Conservation (phyloP, 2,329 filamentous ascomycete species). For the Talaromyces piceae region DNA sequence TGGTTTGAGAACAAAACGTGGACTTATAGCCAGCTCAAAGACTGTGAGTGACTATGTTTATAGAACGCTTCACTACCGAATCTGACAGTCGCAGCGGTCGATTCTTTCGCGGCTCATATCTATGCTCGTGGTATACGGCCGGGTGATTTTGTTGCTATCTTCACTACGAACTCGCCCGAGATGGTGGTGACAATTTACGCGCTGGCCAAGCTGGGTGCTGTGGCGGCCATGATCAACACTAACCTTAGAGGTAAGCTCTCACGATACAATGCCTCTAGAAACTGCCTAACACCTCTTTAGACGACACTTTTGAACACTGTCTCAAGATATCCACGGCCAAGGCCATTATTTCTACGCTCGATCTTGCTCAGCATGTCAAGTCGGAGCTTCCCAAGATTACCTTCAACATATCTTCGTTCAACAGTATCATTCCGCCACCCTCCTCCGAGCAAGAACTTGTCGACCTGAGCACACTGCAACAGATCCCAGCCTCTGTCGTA, state of each 20-base stretch:
- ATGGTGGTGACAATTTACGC: conserved; percentile 41
- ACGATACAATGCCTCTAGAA: neutral
- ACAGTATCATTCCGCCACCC: conserved; percentile 14
- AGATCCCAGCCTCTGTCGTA: conserved; percentile 18
- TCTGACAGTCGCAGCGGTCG: conserved; percentile 28
- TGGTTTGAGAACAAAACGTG: conserved; percentile 45
- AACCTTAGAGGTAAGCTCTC: conserved; percentile 36
- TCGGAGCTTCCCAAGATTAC: conserved; percentile 29
- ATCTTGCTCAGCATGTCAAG: conserved; percentile 31
- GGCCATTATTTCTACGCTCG: conserved; percentile 39
- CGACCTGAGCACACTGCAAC: conserved; percentile 19
- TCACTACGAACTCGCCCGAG: conserved; percentile 44
- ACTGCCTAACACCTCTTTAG: conserved; percentile 17
- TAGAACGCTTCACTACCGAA: neutral
- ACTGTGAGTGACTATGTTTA: conserved; percentile 23
- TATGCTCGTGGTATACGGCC: conserved; percentile 28
- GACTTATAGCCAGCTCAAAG: conserved; percentile 41
- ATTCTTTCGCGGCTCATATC: conserved; percentile 38
- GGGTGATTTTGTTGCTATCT: conserved; percentile 40
- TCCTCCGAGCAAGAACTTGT: conserved; percentile 18
- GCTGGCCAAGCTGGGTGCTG: conserved; percentile 40
- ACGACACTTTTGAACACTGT: conserved; percentile 40
- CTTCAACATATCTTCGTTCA: conserved; percentile 34
- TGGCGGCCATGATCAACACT: conserved; percentile 41
- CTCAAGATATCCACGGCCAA: conserved; percentile 36